A percentile compares a stretch with the other conserved stretches of the same genome.
Conservation (phyloP, 306 rosid species). For the Prunus fruticosa region DNA sequence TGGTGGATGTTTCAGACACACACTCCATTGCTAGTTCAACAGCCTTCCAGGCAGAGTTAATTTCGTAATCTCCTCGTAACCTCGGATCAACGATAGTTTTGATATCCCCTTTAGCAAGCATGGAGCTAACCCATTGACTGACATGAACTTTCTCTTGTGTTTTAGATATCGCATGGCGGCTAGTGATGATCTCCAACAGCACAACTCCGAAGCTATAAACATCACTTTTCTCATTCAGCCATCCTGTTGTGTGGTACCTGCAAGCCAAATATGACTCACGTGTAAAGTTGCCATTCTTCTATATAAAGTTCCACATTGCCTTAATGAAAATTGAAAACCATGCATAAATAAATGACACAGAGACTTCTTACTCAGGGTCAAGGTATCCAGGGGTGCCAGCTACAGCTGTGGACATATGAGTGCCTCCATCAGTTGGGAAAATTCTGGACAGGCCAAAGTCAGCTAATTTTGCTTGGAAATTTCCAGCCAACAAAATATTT, state of each 20-base stretch:
- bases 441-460: slow-evolving; percentile 40
- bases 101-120: slow-evolving; percentile 26
- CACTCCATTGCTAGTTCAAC: slow-evolving; percentile 27
- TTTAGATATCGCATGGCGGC: slow-evolving; percentile 17
- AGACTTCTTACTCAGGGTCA: slow-evolving; percentile 30
- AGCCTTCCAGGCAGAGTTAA: slow-evolving; percentile 12
- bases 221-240: slow-evolving; percentile 35
- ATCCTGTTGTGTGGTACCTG: slow-evolving; percentile 19
- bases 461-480: slow-evolving; percentile 36
- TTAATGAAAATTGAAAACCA: neutral
- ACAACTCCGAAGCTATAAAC: slow-evolving; percentile 36
- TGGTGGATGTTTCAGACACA: neutral
- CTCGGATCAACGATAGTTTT: slow-evolving; percentile 19
- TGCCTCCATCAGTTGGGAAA: slow-evolving; percentile 26
- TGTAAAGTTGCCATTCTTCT: too few species aligned
- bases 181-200: slow-evolving; percentile 29
- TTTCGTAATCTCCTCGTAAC: slow-evolving; percentile 18
- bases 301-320: neutral
- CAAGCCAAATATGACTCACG: neutral
- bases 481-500: slow-evolving; percentile 35
- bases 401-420: slow-evolving; percentile 22
- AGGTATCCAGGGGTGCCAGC: slow-evolving; percentile 37
- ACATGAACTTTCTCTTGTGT: neutral
- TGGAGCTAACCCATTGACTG: slow-evolving; percentile 22
- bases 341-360: neutral